Evolutionary conservation across 495 filamentous ascomycete species (phyloP).

Genomic region (Aspergillus nidulans): DNA sequence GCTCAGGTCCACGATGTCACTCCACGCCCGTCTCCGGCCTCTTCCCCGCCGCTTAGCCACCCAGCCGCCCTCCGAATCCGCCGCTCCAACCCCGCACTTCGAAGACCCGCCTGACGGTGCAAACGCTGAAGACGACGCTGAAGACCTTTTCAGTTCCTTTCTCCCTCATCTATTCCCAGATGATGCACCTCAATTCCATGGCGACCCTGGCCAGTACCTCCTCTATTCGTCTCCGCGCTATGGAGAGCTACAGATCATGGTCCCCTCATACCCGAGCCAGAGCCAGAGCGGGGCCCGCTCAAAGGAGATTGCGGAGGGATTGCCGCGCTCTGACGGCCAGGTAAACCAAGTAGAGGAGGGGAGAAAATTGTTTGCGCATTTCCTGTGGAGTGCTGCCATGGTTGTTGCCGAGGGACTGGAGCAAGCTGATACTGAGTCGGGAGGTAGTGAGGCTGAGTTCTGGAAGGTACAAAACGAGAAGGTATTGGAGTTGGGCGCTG

Average conservation of each 20-base stretch:
- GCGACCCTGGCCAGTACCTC: conserved; percentile 62
- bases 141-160: conserved; percentile 62
- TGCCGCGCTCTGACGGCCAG: conserved; percentile 15
- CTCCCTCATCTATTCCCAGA: conserved; percentile 73
- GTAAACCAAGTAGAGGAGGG: conserved; percentile 45
- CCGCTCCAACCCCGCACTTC: conserved; percentile 13
- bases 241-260: conserved; percentile 45
- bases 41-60: conserved; percentile 24
- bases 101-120: conserved; percentile 3
- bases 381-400: conserved; percentile 80
- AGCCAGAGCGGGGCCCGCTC: conserved; percentile 12
- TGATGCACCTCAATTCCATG: conserved; percentile 68
- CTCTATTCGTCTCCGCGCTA: conserved; percentile 62
- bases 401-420: conserved; percentile 68
- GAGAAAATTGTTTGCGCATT: conserved; percentile 70
- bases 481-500: conserved; percentile 59
- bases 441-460: conserved; percentile 16
- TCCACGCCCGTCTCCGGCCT: conserved; percentile 31
- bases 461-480: conserved; percentile 51
- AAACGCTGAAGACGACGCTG: conserved; percentile 33
- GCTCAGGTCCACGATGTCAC: neutral
- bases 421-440: conserved; percentile 19
- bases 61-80: neutral
- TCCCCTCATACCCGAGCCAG: conserved; percentile 36
- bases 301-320: conserved; percentile 17